Percentiles rank a stretch among this genome's conserved stretches.
Evolutionary conservation across 257 asterid genomes (phyloP).

Genomic region (Schizonepeta tenuifolia): DNA sequence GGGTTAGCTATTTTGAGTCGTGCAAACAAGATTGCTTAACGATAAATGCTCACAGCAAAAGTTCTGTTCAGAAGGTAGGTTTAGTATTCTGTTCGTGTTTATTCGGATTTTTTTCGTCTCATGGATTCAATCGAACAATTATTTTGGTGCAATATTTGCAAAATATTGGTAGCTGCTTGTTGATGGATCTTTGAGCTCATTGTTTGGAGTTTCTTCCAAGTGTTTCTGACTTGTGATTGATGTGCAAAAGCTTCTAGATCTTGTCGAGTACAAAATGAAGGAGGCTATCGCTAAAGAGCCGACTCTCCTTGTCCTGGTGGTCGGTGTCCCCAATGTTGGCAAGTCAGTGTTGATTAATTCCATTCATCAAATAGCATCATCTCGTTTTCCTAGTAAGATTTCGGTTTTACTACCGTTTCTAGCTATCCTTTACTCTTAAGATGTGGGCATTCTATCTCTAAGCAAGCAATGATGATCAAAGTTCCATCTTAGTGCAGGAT

Average conservation of each 20-base stretch:
- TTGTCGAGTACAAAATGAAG: constrained; percentile 84
- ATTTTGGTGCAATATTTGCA: neutral
- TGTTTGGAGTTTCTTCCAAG: constrained; percentile 7
- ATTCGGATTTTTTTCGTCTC: too few relatives aligned
- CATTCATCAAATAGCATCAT: constrained; percentile 79
- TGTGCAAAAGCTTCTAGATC: constrained; percentile 75
- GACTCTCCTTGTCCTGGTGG: constrained; percentile 88
- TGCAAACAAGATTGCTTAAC: constrained; percentile 76
- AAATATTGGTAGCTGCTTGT: constrained; percentile 1
- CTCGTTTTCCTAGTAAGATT: constrained; percentile 78
- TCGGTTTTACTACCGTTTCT: constrained; percentile 23
- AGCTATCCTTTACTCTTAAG: neutral
- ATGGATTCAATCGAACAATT: too few relatives aligned
- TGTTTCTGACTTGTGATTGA: constrained; percentile 37
- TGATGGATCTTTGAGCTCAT: constrained; percentile 14
- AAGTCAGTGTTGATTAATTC: constrained; percentile 88
- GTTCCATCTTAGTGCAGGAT: constrained; percentile 80
- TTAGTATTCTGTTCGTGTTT: constrained; percentile 25
- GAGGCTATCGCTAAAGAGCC: constrained; percentile 83
- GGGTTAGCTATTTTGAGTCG: constrained; percentile 72
- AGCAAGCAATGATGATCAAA: constrained; percentile 38
- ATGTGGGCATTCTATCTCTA: constrained; percentile 22
- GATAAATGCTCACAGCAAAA: constrained; percentile 87
- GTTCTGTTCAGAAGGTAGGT: constrained; percentile 85
- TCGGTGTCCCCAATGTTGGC: constrained; percentile 98